Evolutionary conservation across 345 rosid genomes (phyloP).

Genomic region (Heritiera littoralis): DNA sequence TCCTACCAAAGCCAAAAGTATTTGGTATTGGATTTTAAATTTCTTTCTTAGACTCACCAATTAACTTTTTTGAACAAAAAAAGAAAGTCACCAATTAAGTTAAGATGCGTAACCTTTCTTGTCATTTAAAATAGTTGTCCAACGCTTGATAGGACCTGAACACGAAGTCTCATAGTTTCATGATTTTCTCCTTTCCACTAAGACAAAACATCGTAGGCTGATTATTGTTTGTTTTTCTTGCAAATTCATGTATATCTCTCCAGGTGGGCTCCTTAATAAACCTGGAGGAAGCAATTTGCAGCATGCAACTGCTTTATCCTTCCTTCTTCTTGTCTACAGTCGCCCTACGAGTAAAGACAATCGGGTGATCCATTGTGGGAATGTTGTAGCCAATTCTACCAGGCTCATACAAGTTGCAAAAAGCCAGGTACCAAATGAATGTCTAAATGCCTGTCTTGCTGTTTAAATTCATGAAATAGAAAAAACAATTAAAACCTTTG

Average conservation of each 20-base stretch:
- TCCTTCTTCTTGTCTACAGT: conserved; percentile 49
- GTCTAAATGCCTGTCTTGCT: neutral
- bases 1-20: neutral
- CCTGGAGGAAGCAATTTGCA: conserved; percentile 63
- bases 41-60: no score
- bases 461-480: neutral
- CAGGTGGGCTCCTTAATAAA: conserved; percentile 57
- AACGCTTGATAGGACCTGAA: no score
- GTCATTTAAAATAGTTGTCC: no score
- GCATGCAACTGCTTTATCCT: conserved; percentile 52
- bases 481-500: neutral
- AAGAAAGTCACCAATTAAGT: no score
- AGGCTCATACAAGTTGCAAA: conserved; percentile 40
- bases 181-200: no score
- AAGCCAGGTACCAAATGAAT: conserved; percentile 39
- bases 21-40: no score
- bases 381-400: conserved; percentile 23
- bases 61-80: no score
- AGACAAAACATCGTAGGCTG: neutral
- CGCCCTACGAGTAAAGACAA: conserved; percentile 26
- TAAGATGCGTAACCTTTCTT: no score
- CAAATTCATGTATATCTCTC: neutral
- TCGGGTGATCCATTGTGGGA: conserved; percentile 40
- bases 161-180: no score
- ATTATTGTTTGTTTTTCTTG: no score